Evolutionary conservation across 2,329 filamentous ascomycete genomes (phyloP).

Genomic region (Rutstroemia sp.): DNA sequence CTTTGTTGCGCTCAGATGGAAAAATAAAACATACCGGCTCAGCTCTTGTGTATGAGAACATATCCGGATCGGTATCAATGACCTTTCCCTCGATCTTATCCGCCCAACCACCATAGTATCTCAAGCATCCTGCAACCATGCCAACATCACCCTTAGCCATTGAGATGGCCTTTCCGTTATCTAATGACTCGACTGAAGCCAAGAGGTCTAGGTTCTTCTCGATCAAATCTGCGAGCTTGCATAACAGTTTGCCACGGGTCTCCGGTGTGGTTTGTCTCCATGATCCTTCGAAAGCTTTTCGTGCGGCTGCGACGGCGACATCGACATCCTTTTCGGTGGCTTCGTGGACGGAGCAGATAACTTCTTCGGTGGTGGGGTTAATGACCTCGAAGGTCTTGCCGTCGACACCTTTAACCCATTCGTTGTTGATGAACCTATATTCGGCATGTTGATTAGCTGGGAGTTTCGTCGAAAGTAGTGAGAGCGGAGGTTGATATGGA

Average conservation of each 20-base stretch:
- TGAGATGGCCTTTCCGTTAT: slow-evolving; percentile 76
- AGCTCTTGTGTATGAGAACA: slow-evolving; percentile 61
- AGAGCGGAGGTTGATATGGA: neutral
- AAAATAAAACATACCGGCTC: slow-evolving; percentile 46
- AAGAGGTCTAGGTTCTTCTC: slow-evolving; percentile 73
- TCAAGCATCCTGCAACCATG: slow-evolving; percentile 60
- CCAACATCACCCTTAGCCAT: slow-evolving; percentile 71
- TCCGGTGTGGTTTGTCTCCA: slow-evolving; percentile 65
- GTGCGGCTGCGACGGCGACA: slow-evolving; percentile 75
- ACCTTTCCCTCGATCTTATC: slow-evolving; percentile 67
- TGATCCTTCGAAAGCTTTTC: slow-evolving; percentile 71
- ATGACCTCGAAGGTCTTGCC: slow-evolving; percentile 89
- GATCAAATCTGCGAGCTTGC: slow-evolving; percentile 71
- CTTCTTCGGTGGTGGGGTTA: slow-evolving; percentile 79
- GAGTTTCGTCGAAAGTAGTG: too few relatives aligned
- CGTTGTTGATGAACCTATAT: slow-evolving; percentile 70
- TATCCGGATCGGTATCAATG: slow-evolving; percentile 55
- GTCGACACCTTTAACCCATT: slow-evolving; percentile 76
- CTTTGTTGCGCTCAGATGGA: neutral
- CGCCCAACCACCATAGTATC: slow-evolving; percentile 75
- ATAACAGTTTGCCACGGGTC: slow-evolving; percentile 60
- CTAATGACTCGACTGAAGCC: slow-evolving; percentile 76
- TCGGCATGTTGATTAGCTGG: neutral
- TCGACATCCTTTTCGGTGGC: slow-evolving; percentile 81
- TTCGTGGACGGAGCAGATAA: slow-evolving; percentile 76